A percentile compares a stretch with the other conserved stretches of the same genome.
These are phyloP conservation scores for Epicoccum nigrum DNA, from an alignment of 2,329 filamentous ascomycete genomes.

Conservation along the genomic window DNA sequence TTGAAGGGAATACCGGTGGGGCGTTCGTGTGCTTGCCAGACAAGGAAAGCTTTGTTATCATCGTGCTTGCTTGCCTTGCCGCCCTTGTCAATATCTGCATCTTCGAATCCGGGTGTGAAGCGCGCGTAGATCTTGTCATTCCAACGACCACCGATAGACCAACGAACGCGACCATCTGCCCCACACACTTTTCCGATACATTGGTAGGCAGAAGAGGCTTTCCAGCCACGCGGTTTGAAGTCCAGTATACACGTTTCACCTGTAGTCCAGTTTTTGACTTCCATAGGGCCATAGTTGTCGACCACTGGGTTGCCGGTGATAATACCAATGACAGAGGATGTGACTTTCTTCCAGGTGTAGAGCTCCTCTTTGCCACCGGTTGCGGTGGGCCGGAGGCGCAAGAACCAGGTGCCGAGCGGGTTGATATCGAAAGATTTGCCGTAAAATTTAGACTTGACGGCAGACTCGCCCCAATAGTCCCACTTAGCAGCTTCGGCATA, in stretches of 20 bases:
- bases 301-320: constrained; percentile 95
- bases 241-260: constrained; percentile 88
- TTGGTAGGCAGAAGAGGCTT: constrained; percentile 87
- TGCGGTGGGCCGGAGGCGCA: constrained; percentile 76
- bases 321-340: constrained; percentile 95
- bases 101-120: constrained; percentile 88
- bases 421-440: constrained; percentile 98
- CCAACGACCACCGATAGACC: constrained; percentile 93
- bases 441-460: constrained; percentile 95
- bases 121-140: constrained; percentile 97
- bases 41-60: constrained; percentile 79
- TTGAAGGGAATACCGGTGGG: constrained; percentile 93
- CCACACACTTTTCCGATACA: constrained; percentile 86
- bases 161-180: constrained; percentile 76
- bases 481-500: constrained; percentile 91
- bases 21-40: constrained; percentile 88
- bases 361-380: constrained; percentile 75
- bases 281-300: constrained; percentile 98
- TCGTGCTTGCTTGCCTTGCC: constrained; percentile 57
- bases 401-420: constrained; percentile 94
- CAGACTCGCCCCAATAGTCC: constrained; percentile 97
- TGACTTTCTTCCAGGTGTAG: constrained; percentile 99
- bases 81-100: constrained; percentile 61
- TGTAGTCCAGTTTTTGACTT: constrained; percentile 96
- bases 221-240: constrained; percentile 96